These are phyloP conservation scores for Lycium barbarum DNA, from an alignment of 257 asterid species.

Conservation along the genomic window DNA sequence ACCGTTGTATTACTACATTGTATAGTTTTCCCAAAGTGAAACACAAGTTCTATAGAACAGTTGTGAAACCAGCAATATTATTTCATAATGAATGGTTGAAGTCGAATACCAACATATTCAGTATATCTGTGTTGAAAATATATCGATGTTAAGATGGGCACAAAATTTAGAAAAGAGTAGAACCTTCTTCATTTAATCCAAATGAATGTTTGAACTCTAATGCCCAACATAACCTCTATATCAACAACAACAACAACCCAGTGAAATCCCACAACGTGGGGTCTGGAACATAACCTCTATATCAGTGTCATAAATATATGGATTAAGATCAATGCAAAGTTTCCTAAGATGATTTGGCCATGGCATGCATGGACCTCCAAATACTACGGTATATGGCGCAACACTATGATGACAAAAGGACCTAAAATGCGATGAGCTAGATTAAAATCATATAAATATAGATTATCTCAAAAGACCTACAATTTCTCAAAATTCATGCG, in stretches of 20 bases:
- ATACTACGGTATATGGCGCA: neutral
- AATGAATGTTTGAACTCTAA: neutral
- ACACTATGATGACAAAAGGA: neutral
- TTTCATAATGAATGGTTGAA: slow-evolving; percentile 7
- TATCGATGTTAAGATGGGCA: neutral
- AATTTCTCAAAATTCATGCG: neutral
- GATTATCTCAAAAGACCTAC: neutral
- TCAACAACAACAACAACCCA: neutral
- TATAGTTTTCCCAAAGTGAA: neutral
- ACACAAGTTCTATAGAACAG: slow-evolving; percentile 21
- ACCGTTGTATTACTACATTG: neutral
- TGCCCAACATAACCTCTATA: neutral
- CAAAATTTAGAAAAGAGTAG: neutral
- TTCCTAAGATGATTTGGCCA: slow-evolving; percentile 13
- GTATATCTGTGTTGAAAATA: neutral
- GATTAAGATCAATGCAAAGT: neutral
- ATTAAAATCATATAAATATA: neutral
- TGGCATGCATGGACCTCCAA: neutral
- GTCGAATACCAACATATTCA: slow-evolving; percentile 1
- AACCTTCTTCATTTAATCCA: neutral
- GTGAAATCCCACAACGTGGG: too few relatives aligned
- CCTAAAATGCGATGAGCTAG: neutral
- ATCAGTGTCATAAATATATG: neutral
- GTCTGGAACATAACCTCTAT: neutral
- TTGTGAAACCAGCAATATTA: neutral